A percentile compares a stretch with the other conserved stretches of the same genome.
Conservation (phyloP, 805 yeast species). For the Candida awuae region DNA sequence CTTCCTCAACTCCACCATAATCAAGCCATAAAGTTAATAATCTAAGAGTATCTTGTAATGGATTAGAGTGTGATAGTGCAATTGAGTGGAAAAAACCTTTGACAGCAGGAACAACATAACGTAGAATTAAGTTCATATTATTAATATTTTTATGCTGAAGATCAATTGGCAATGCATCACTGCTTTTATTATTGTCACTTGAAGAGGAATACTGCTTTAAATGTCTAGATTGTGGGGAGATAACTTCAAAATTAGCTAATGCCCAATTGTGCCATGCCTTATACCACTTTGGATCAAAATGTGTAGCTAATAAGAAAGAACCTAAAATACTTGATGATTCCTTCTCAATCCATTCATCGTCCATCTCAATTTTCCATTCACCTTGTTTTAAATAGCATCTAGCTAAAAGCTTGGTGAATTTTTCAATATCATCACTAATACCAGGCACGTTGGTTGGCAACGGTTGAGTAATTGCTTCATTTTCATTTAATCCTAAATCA, state of each 20-base stretch:
- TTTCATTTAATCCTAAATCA: slow-evolving; percentile 80
- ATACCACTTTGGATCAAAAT: slow-evolving; percentile 88
- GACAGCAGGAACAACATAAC: slow-evolving; percentile 93
- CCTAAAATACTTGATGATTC: slow-evolving; percentile 75
- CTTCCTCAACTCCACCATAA: slow-evolving; percentile 89
- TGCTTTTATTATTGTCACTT: background rate
- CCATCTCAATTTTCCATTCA: slow-evolving; percentile 90
- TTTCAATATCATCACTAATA: slow-evolving; percentile 66
- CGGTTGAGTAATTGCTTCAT: slow-evolving; percentile 80
- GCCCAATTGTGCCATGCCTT: slow-evolving; percentile 99
- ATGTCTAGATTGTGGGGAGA: slow-evolving; percentile 44
- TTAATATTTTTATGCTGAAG: slow-evolving; percentile 23
- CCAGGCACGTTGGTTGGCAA: slow-evolving; percentile 68
- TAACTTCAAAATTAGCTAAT: slow-evolving; percentile 91
- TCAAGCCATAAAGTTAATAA: slow-evolving; percentile 91
- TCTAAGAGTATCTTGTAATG: slow-evolving; percentile 87
- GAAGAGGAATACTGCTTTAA: slow-evolving; percentile 12
- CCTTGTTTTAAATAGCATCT: slow-evolving; percentile 96
- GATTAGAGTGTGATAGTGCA: slow-evolving; percentile 74
- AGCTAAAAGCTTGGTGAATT: slow-evolving; percentile 77
- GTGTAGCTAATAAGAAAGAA: slow-evolving; percentile 88
- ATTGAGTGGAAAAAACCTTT: slow-evolving; percentile 94
- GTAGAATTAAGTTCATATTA: slow-evolving; percentile 51
- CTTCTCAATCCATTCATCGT: slow-evolving; percentile 70
- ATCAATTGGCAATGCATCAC: background rate